Evolutionary conservation across 2,329 filamentous ascomycete genomes (phyloP).

Genomic region (Monilinia vaccinii-corymbosi): DNA sequence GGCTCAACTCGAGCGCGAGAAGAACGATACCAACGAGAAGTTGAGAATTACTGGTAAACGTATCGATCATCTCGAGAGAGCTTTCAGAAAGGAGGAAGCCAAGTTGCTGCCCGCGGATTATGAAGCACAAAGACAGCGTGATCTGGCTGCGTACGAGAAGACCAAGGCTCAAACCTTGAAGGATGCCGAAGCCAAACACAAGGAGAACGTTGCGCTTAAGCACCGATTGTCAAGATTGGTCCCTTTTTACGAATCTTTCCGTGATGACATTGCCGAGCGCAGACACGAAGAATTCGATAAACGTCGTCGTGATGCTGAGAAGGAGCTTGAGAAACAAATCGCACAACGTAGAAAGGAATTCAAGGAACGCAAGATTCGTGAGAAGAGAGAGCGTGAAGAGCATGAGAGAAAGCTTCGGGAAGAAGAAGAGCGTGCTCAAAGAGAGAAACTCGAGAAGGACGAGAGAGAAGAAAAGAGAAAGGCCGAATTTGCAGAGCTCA

Average conservation of each 20-base stretch:
- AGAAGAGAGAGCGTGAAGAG: constrained; percentile 79
- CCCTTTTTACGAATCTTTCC: constrained; percentile 75
- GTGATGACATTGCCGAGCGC: constrained; percentile 71
- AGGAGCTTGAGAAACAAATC: constrained; percentile 89
- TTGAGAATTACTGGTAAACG: constrained; percentile 89
- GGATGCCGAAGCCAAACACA: constrained; percentile 81
- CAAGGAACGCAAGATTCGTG: constrained; percentile 70
- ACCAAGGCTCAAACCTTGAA: constrained; percentile 68
- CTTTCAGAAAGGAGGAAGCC: constrained; percentile 88
- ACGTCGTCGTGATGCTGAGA: constrained; percentile 82
- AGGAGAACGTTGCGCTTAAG: constrained; percentile 86
- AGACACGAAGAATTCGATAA: constrained; percentile 94
- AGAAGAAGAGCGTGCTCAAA: constrained; percentile 72
- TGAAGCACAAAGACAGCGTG: constrained; percentile 67
- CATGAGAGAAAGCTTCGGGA: constrained; percentile 69
- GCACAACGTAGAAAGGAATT: constrained; percentile 78
- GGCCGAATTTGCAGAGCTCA: constrained; percentile 56
- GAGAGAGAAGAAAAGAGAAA: constrained; percentile 72
- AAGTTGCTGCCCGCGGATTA: constrained; percentile 89
- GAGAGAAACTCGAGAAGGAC: constrained; percentile 79
- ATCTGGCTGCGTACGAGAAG: constrained; percentile 72
- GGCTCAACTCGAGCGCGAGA: constrained; percentile 92
- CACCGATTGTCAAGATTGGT: constrained; percentile 81
- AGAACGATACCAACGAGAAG: constrained; percentile 89
- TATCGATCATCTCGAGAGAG: constrained; percentile 93